Evolutionary conservation across 495 filamentous ascomycete species (phyloP), one percentile per base, ranked within the genome.

Genomic region (Penicillium psychrofluorescens): DNA sequence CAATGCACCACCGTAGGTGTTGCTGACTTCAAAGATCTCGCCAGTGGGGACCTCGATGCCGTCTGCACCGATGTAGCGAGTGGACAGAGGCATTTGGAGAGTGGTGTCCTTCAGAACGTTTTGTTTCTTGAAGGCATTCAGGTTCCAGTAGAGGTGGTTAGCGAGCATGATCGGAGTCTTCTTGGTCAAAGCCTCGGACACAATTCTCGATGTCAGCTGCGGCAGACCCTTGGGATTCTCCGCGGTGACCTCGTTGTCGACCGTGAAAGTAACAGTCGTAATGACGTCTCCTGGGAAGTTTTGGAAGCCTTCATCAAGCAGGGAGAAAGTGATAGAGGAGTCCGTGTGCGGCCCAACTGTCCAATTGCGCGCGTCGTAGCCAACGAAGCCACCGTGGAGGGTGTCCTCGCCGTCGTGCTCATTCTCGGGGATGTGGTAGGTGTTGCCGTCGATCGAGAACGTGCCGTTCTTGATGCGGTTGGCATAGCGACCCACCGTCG

Each of bases 101-200:
- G 74, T 77, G 35, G 81, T 80, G 61, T 92, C 78, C 53, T 89
- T 82, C n/a, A 94, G 69, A 16, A 80, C 72, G 7, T 68, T 75
- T 11, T 73, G 56, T 3, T 82, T 81, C 55, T 82, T 68, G 60
- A 89, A 95, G 8, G 80, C 88, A 58, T 90, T 87, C 43, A 95
- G 70, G 63, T 94, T 92, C 86, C 87, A 95, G 69, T 94, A 95
- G 38, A 85, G 79, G 68, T 88, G 85, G 53, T 88, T 86, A 42
- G 73, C 60, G 9, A 95, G 85, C 79, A 88, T 89, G 70, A 90
- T 87, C 34, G 85, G 85, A 44, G 81, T 90, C 62, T 79, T 70
- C 62, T 89, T 76, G 63, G 86, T 85, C 59, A 90, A 77, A 43
- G 88, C 72, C 64, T 89, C 77, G 44, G 87, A 70, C 16, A 77